Evolutionary conservation across 2,329 filamentous ascomycete genomes (phyloP).

Genomic region (Teratosphaeria pseudoeucalypti): DNA sequence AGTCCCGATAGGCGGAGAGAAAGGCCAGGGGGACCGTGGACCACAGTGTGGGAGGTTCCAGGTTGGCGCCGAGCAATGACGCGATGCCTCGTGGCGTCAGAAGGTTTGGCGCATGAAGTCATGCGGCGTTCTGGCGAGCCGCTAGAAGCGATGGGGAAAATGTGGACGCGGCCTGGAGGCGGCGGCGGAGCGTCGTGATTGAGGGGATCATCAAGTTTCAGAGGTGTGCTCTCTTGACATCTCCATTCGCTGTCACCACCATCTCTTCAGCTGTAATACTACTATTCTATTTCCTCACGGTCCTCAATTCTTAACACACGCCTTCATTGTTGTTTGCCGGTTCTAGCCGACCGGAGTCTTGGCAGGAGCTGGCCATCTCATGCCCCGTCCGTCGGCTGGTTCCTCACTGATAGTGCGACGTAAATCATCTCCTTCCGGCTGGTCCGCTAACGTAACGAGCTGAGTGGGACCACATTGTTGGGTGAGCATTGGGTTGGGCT

Average conservation of each 20-base stretch:
- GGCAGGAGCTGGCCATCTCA: neutral
- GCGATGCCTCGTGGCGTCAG: neutral
- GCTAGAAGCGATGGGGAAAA: neutral
- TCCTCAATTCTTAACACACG: neutral
- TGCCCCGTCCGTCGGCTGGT: neutral
- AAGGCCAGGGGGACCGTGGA: neutral
- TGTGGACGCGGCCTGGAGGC: neutral
- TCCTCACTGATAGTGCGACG: neutral
- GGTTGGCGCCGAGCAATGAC: neutral
- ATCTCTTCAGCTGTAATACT: neutral
- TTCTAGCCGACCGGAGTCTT: neutral
- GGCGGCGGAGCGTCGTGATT: neutral
- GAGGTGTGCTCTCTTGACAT: neutral
- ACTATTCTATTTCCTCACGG: neutral
- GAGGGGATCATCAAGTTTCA: neutral
- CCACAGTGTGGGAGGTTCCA: neutral
- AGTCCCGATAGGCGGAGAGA: neutral
- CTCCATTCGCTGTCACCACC: neutral
- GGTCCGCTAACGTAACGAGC: neutral
- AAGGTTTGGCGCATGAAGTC: neutral
- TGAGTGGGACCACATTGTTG: neutral
- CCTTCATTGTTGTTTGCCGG: neutral
- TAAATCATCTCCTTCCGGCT: constrained; percentile 1
- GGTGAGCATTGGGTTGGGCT: neutral
- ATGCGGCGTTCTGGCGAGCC: neutral